Conservation (phyloP, 2,329 filamentous ascomycete species). For the Aspergillus novofumigatus region DNA sequence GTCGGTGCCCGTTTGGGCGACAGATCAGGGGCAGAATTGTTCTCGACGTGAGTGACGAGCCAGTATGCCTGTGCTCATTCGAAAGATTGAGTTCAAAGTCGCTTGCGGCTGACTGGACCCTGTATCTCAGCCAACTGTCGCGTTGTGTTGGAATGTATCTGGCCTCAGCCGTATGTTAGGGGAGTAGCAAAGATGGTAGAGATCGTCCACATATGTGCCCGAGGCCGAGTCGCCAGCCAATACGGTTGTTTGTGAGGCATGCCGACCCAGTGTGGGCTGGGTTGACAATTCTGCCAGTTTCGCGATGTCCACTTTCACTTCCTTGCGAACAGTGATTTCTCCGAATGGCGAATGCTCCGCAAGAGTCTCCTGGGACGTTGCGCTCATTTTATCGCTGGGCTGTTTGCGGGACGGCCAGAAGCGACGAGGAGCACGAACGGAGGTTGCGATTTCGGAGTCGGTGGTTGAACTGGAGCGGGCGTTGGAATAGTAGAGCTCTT, state of each 20-base stretch:
- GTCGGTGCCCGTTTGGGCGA: neutral
- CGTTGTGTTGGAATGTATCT: conserved; percentile 15
- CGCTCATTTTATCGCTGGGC: neutral
- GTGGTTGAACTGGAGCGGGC: conserved; percentile 21
- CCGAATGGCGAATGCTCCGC: conserved; percentile 36
- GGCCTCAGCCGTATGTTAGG: conserved; percentile 25
- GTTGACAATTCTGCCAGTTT: conserved; percentile 20
- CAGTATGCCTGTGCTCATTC: neutral
- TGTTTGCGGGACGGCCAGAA: conserved; percentile 20
- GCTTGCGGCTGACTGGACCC: neutral
- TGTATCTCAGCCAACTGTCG: neutral
- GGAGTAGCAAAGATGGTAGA: conserved; percentile 37
- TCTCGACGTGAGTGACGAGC: too few species aligned
- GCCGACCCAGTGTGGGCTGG: conserved; percentile 14
- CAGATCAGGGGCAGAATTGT: neutral
- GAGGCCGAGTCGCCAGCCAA: conserved; percentile 21
- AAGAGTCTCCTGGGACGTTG: conserved; percentile 18
- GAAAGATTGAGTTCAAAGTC: neutral
- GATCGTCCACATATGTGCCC: conserved; percentile 47
- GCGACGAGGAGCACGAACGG: conserved; percentile 16
- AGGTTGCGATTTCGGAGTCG: conserved; percentile 20
- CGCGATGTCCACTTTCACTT: conserved; percentile 54
- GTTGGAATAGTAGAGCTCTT: conserved; percentile 52
- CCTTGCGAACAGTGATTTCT: conserved; percentile 60
- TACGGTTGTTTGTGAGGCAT: conserved; percentile 22